Percentiles rank a stretch among this genome's conserved stretches.
Evolutionary conservation across 805 yeast genomes (phyloP).

Genomic region (Sugiyamaella floridensis): DNA sequence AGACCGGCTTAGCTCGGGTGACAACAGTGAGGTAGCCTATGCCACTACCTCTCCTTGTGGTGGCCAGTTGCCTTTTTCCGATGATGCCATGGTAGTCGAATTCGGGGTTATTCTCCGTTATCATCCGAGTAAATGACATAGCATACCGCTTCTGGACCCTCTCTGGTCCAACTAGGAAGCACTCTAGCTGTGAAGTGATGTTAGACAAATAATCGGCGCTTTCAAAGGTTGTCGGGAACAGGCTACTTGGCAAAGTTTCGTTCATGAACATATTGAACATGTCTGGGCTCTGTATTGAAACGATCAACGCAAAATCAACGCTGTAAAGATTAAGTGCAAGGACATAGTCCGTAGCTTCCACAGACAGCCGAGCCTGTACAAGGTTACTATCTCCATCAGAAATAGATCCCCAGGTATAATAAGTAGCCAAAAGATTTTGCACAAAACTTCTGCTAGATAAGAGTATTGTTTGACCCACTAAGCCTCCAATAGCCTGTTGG

Average conservation of each 20-base stretch:
- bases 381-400: conserved; percentile 4
- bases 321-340: conserved; percentile 19
- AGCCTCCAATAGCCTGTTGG: conserved; percentile 53
- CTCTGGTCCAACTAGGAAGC: conserved; percentile 19
- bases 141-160: conserved; percentile 7
- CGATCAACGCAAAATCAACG: conserved; percentile 3
- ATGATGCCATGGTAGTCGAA: conserved; percentile 10
- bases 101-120: conserved; percentile 18
- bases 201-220: conserved; percentile 1
- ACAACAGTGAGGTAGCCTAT: conserved; percentile 62
- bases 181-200: conserved; percentile 4
- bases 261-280: neutral
- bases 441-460: conserved; percentile 52
- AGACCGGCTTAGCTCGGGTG: conserved; percentile 41
- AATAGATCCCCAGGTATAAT: conserved; percentile 22
- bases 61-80: neutral
- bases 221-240: conserved; percentile 11
- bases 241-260: conserved; percentile 7
- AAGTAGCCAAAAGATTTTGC: conserved; percentile 49
- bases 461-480: conserved; percentile 62
- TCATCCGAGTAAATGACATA: conserved; percentile 16
- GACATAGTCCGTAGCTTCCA: conserved; percentile 19
- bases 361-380: conserved; percentile 13
- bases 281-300: conserved; percentile 1
- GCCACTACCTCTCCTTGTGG: conserved; percentile 3